Evolutionary conservation across 2,329 filamentous ascomycete species (phyloP).

Genomic region (Colletotrichum incanum): DNA sequence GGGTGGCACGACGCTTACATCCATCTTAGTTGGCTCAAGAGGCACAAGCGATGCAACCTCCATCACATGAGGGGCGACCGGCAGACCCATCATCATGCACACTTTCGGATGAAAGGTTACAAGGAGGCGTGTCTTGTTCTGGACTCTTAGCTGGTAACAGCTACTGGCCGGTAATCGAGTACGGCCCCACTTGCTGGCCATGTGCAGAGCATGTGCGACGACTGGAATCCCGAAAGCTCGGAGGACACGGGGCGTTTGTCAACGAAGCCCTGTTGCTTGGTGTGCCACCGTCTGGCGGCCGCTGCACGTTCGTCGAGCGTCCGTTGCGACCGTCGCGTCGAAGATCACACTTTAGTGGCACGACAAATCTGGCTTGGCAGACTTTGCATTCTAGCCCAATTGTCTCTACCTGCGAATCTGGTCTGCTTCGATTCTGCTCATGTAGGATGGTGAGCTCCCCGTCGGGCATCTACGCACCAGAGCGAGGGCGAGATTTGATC

Average conservation of each 20-base stretch:
- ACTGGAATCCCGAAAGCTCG: background rate
- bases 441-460: background rate
- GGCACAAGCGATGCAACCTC: constrained; percentile 12
- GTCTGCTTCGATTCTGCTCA: background rate
- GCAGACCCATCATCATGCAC: constrained; percentile 20
- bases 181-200: background rate
- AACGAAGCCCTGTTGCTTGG: background rate
- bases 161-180: background rate
- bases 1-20: constrained; percentile 8
- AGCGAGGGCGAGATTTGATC: constrained; percentile 1
- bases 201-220: background rate
- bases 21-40: background rate
- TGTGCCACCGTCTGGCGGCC: constrained; percentile 11
- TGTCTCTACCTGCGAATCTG: background rate
- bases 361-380: constrained; percentile 3
- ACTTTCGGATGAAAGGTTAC: constrained; percentile 5
- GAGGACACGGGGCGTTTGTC: constrained; percentile 5
- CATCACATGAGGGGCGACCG: background rate
- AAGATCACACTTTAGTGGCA: background rate
- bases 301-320: constrained; percentile 7
- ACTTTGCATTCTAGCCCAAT: background rate
- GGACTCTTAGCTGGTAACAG: background rate
- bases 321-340: background rate
- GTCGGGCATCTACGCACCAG: background rate
- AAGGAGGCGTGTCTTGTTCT: constrained; percentile 4